A percentile compares a stretch with the other conserved stretches of the same genome.
These are phyloP conservation scores for Phytophthora brassicae DNA, from an alignment of 352 stramenopile species.

Conservation along the genomic window DNA sequence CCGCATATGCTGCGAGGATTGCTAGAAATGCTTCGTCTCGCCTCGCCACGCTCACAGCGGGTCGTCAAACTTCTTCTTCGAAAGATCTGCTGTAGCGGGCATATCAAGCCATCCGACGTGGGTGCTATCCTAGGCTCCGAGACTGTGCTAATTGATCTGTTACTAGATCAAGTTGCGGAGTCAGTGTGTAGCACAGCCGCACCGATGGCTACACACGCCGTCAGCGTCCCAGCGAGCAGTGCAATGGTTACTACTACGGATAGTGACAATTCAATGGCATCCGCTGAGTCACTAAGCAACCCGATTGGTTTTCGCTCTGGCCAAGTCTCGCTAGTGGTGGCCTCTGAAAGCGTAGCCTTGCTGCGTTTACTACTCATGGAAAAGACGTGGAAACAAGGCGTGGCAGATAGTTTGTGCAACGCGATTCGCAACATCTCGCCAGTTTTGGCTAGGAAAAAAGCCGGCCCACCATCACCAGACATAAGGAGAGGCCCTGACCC, in stretches of 20 bases:
- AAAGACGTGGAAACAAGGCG: constrained; percentile 56
- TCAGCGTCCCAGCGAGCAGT: constrained; percentile 43
- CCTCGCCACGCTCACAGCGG: constrained; percentile 77
- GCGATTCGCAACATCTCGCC: constrained; percentile 78
- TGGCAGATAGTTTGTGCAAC: constrained; percentile 65
- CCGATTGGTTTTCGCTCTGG: constrained; percentile 80
- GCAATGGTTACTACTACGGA: constrained; percentile 21
- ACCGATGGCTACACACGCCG: constrained; percentile 55
- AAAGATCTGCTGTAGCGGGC: constrained; percentile 67
- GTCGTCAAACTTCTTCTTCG: constrained; percentile 82
- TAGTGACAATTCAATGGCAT: constrained; percentile 27
- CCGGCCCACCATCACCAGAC: constrained; percentile 13
- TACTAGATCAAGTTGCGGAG: constrained; percentile 87
- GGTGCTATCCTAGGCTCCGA: constrained; percentile 76
- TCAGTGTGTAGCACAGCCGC: constrained; percentile 80
- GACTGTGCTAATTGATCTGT: constrained; percentile 77
- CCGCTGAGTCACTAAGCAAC: constrained; percentile 78
- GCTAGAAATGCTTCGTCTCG: constrained; percentile 74
- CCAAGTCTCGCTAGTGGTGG: constrained; percentile 75
- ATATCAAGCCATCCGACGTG: constrained; percentile 65
- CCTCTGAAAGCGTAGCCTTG: constrained; percentile 82
- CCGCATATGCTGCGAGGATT: constrained; percentile 70
- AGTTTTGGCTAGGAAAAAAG: constrained; percentile 50
- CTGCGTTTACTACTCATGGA: constrained; percentile 73
- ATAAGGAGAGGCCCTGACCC: constrained; percentile 13